Base-by-base conservation (phyloP, 192 early-diverging fungal genomes). In the Thoreauomyces humboldtii region DNA sequence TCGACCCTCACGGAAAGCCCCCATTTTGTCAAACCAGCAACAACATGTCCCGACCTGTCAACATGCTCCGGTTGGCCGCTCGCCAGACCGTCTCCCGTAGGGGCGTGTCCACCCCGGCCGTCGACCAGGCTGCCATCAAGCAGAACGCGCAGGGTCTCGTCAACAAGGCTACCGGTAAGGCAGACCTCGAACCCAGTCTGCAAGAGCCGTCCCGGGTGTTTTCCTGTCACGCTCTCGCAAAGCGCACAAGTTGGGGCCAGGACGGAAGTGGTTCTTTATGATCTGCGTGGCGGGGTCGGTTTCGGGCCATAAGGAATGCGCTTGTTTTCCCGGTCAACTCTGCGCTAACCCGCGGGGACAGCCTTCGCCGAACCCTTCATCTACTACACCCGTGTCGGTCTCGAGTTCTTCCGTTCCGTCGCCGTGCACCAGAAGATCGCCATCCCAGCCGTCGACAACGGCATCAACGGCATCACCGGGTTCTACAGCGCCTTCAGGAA, bases 331-430 rank as follows among this genome's bases (percentile, higher is more conserved):
- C n/a, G n/a, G n/a, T n/a, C n/a, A n/a, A n/a, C n/a, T n/a, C n/a
- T n/a, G n/a, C n/a, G n/a, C n/a, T n/a, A n/a, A n/a, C n/a, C n/a
- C n/a, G n/a, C n/a, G n/a, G n/a, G n/a, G n/a, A n/a, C 50, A 80
- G 73, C 61, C 24, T 41, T 65, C 59, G 71, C 56, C 33, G 58
- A 66, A 24, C 73, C 71, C 24, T 36, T 75, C 43, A 69, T 73
- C 66, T 78, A 78, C 76, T 81, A 73, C 74, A 50, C 35, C 46
- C 63, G 70, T 32, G 76, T 81, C 35, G 71, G 63, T 35, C 37
- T 73, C 54, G 73, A 75, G 64, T 81, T 81, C 58, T 61, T 63
- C 33, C 56, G 69, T 28, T 65, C 71, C 22, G 79, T 81, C 42
- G 73, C 57, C 37, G 45, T 44, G 7, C 71, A 75, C 65, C 71